Percentiles rank a stretch among this genome's conserved stretches.
Conservation (phyloP, 192 early-diverging fungal genomes). For the Diversispora eburnea region DNA sequence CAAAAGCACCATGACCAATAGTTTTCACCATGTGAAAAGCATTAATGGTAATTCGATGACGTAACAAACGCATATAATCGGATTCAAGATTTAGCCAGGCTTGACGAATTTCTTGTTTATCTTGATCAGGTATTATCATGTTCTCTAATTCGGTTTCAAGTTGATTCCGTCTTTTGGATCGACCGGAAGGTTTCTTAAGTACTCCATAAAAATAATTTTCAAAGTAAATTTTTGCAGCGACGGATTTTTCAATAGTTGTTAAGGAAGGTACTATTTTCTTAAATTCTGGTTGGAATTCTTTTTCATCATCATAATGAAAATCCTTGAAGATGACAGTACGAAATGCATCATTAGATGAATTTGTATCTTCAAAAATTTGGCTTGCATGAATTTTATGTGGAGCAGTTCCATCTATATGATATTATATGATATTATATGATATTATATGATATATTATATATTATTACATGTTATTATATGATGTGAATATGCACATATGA, state of each 20-base stretch:
- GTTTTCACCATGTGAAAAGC: constrained; percentile 68
- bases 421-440: too few species aligned
- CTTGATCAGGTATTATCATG: constrained; percentile 45
- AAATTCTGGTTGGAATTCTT: background rate
- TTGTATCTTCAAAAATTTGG: background rate
- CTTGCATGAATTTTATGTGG: background rate
- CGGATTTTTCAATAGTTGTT: constrained; percentile 56
- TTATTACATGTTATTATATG: too few species aligned
- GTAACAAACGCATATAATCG: constrained; percentile 49
- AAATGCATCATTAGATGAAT: background rate
- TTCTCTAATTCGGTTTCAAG: constrained; percentile 51
- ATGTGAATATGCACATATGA: too few species aligned
- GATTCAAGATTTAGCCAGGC: constrained; percentile 51
- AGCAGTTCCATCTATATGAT: background rate
- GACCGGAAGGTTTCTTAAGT: constrained; percentile 45
- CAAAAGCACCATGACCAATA: constrained; percentile 77
- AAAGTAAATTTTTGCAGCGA: constrained; percentile 58
- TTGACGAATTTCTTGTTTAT: constrained; percentile 49
- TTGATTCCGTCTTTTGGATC: constrained; percentile 45
- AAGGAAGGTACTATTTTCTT: constrained; percentile 35
- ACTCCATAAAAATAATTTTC: constrained; percentile 58
- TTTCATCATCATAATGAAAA: background rate
- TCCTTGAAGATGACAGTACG: constrained; percentile 5
- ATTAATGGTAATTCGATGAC: constrained; percentile 39
- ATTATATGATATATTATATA: too few species aligned